Conservation (phyloP, 176 grass and related monocot species). For the Calamus simplicifolius region DNA sequence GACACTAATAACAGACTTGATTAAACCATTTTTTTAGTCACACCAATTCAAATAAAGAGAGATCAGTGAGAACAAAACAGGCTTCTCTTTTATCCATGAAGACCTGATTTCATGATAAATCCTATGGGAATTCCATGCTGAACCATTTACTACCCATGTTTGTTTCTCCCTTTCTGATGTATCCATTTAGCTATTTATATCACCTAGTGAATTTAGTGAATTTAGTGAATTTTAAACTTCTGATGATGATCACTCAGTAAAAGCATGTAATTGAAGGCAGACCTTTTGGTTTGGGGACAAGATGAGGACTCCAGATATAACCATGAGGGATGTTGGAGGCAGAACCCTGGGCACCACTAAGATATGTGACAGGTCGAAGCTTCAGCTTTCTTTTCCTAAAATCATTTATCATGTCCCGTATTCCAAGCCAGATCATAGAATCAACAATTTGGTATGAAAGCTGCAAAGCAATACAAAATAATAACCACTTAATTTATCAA, state of each 20-base stretch:
- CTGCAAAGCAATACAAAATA: conserved; percentile 38
- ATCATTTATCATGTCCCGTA: conserved; percentile 97
- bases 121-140: too few relatives aligned
- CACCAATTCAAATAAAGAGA: too few relatives aligned
- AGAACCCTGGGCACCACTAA: conserved; percentile 75
- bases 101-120: too few relatives aligned
- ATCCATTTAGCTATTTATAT: too few relatives aligned
- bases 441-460: conserved; percentile 95
- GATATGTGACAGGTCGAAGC: conserved; percentile 83
- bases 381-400: conserved; percentile 96
- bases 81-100: too few relatives aligned
- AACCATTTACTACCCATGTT: too few relatives aligned
- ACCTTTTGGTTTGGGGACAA: conserved; percentile 99
- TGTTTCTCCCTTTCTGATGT: too few relatives aligned
- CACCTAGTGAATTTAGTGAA: too few relatives aligned
- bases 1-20: too few relatives aligned
- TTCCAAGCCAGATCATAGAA: conserved; percentile 99
- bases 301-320: conserved; percentile 94
- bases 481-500: conserved; percentile 13
- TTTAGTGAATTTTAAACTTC: too few relatives aligned
- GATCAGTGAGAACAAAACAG: too few relatives aligned
- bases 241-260: not conserved
- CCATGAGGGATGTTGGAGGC: conserved; percentile 75
- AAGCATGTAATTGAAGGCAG: conserved; percentile 1
- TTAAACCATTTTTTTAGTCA: too few relatives aligned